Evolutionary conservation across 2,329 filamentous ascomycete genomes (phyloP).

Genomic region (Helminthosporium solani): DNA sequence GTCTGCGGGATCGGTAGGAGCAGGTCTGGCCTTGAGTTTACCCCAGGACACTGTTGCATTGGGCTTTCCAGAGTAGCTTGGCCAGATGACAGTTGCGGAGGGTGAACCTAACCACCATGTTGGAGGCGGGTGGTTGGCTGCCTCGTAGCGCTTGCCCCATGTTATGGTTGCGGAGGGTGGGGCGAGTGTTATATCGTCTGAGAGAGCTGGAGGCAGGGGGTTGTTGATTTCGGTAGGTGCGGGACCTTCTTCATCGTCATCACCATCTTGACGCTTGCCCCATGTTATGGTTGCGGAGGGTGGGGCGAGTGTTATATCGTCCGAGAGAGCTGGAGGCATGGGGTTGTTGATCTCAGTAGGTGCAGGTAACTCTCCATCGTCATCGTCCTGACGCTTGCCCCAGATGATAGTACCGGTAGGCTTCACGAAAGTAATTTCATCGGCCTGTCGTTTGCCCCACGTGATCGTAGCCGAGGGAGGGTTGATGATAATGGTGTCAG

Average conservation of each 20-base stretch:
- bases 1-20: slow-evolving; percentile 11
- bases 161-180: slow-evolving; percentile 7
- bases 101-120: not conserved
- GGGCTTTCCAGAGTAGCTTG: not conserved
- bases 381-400: slow-evolving; percentile 12
- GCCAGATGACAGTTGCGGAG: no score
- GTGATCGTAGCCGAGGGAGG: slow-evolving; percentile 13
- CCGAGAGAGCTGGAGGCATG: not conserved
- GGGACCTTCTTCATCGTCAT: not conserved
- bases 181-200: slow-evolving; percentile 5
- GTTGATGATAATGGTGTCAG: slow-evolving; percentile 7
- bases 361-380: not conserved
- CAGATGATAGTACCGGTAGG: slow-evolving; percentile 13
- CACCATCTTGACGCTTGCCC: slow-evolving; percentile 14
- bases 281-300: slow-evolving; percentile 12
- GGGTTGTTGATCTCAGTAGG: not conserved
- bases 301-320: slow-evolving; percentile 3
- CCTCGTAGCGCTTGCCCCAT: slow-evolving; percentile 15
- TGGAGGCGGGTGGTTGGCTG: not conserved
- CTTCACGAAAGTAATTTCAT: slow-evolving; percentile 1
- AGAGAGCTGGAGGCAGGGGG: not conserved
- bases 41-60: not conserved
- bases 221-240: not conserved
- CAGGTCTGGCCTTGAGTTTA: slow-evolving; percentile 1
- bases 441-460: slow-evolving; percentile 10